These are phyloP conservation scores for Cutaneotrichosporon arboriforme DNA, from an alignment of 1,284 basidiomycete genomes.

Conservation along the genomic window DNA sequence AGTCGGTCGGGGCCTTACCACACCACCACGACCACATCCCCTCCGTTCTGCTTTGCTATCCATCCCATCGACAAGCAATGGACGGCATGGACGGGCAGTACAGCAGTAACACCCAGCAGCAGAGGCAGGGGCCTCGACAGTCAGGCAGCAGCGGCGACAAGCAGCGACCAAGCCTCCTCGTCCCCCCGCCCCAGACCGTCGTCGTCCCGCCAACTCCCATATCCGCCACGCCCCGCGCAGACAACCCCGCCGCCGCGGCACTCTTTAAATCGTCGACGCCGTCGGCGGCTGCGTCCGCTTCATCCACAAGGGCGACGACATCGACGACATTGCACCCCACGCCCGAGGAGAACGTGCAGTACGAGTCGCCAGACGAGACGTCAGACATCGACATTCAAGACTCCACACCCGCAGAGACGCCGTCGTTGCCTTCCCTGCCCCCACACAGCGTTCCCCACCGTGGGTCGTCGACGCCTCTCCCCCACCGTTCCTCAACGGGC, in stretches of 20 bases:
- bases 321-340: background rate
- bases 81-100: too few relatives aligned
- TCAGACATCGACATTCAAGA: background rate
- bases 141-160: background rate
- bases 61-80: too few relatives aligned
- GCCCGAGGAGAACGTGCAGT: slow-evolving; percentile 1
- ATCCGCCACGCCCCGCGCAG: background rate
- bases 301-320: too few relatives aligned
- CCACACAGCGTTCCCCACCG: background rate
- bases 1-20: too few relatives aligned
- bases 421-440: background rate
- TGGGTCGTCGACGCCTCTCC: background rate
- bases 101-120: too few relatives aligned
- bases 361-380: slow-evolving; percentile 3
- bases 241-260: background rate
- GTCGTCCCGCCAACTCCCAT: slow-evolving; percentile 1
- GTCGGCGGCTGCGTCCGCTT: too few relatives aligned
- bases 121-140: too few relatives aligned
- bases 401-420: background rate
- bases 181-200: background rate
- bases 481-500: too few relatives aligned
- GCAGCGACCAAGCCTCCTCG: background rate
- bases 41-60: too few relatives aligned
- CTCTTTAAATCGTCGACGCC: background rate
- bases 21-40: too few relatives aligned